phyloP scores from a whole-genome alignment of 1,139 yeast species.

The Nadsonia commutata region DNA sequence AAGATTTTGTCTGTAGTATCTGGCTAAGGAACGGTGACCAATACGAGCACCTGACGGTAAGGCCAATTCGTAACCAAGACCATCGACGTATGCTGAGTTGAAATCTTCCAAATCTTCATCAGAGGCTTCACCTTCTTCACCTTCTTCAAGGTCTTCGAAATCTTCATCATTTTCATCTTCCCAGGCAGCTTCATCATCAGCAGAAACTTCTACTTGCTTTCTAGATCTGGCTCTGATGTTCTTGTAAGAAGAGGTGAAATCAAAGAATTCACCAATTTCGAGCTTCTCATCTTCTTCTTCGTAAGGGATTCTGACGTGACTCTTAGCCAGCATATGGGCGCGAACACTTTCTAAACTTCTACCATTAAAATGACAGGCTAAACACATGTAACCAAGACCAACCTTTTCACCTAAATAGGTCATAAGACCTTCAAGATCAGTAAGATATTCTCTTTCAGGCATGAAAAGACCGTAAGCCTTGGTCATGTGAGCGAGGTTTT shows the following conservation, averaged over 20 bases:
- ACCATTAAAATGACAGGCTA: conserved; percentile 76
- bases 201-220: conserved; percentile 16
- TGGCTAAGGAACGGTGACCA: conserved; percentile 78
- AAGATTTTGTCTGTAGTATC: conserved; percentile 75
- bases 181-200: conserved; percentile 30
- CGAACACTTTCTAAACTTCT: conserved; percentile 71
- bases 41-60: conserved; percentile 77
- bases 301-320: conserved; percentile 82
- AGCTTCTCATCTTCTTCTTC: conserved; percentile 70
- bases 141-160: conserved; percentile 26
- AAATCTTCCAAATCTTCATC: conserved; percentile 32
- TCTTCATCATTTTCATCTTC: conserved; percentile 32
- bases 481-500: conserved; percentile 64
- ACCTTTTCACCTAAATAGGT: conserved; percentile 67
- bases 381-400: conserved; percentile 74
- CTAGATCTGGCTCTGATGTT: conserved; percentile 13
- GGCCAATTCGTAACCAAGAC: conserved; percentile 63
- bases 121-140: conserved; percentile 33
- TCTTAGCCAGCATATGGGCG: conserved; percentile 74
- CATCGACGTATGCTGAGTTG: conserved; percentile 31
- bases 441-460: conserved; percentile 64
- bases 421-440: conserved; percentile 57
- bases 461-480: conserved; percentile 67
- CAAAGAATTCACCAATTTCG: conserved; percentile 73
- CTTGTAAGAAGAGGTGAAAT: conserved; percentile 55